phyloP scores from a whole-genome alignment of 305 asterid species.

The Fraxinus paxiana region DNA sequence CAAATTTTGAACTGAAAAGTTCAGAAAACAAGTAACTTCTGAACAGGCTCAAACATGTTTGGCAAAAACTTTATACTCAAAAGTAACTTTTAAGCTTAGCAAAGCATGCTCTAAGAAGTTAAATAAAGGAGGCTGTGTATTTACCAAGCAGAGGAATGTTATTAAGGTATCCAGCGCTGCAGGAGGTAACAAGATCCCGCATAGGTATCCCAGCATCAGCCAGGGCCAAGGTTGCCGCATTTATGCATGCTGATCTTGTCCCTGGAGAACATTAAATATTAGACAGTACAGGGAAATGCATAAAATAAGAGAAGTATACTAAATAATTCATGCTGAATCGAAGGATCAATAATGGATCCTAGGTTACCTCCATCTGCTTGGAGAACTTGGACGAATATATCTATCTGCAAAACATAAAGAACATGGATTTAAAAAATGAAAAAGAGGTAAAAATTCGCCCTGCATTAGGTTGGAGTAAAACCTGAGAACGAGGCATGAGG shows the following conservation, averaged over 20 bases:
- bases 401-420: conserved; percentile 55
- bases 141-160: conserved; percentile 84
- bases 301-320: neutral
- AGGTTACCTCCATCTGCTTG: conserved; percentile 95
- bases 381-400: conserved; percentile 91
- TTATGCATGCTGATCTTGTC: conserved; percentile 96
- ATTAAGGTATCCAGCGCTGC: conserved; percentile 80
- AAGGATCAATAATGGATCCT: conserved; percentile 9
- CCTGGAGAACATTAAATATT: conserved; percentile 42
- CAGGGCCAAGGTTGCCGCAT: conserved; percentile 95
- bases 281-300: neutral
- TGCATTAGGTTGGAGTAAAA: conserved; percentile 25
- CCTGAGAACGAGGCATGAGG: conserved; percentile 94
- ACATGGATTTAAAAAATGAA: neutral
- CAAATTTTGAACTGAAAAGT: neutral
- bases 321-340: neutral
- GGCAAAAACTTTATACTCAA: neutral
- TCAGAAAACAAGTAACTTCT: neutral
- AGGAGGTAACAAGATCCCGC: conserved; percentile 90
- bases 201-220: conserved; percentile 98
- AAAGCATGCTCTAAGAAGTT: neutral
- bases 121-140: conserved; percentile 8
- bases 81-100: neutral
- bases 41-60: neutral
- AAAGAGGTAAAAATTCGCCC: neutral